These are phyloP conservation scores for Eutypa lata DNA, from an alignment of 2,329 filamentous ascomycete genomes.

Conservation along the genomic window DNA sequence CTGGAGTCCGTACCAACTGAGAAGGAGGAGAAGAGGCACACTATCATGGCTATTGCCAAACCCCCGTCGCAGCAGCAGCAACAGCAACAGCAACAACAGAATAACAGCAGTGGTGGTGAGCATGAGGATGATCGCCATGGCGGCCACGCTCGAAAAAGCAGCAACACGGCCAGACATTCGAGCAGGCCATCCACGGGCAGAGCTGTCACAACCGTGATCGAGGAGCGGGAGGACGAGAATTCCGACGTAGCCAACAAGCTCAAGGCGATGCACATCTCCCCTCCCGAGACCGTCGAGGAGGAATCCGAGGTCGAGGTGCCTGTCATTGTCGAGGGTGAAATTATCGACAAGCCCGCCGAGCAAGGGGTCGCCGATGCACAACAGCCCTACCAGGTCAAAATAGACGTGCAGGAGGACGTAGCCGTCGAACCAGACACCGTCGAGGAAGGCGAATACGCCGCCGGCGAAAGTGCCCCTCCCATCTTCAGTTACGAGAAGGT, in stretches of 20 bases:
- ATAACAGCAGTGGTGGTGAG: slow-evolving; percentile 28
- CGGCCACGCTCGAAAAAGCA: slow-evolving; percentile 46
- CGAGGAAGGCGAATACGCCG: slow-evolving; percentile 10
- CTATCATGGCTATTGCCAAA: slow-evolving; percentile 32
- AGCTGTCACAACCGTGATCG: slow-evolving; percentile 75
- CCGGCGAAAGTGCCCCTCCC: slow-evolving; percentile 15
- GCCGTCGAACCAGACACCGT: slow-evolving; percentile 14
- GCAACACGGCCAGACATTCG: slow-evolving; percentile 79
- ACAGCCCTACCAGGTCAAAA: slow-evolving; percentile 11
- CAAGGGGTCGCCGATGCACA: slow-evolving; percentile 10
- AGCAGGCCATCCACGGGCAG: slow-evolving; percentile 78
- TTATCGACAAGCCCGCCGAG: slow-evolving; percentile 24
- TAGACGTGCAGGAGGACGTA: slow-evolving; percentile 17
- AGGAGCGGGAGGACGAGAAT: slow-evolving; percentile 74
- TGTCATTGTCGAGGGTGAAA: slow-evolving; percentile 38
- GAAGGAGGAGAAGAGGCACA: slow-evolving; percentile 39
- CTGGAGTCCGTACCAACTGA: slow-evolving; percentile 51
- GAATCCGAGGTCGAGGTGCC: slow-evolving; percentile 35
- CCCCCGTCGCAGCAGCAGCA: slow-evolving; percentile 18
- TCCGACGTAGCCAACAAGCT: slow-evolving; percentile 45
- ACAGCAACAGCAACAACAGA: too few relatives aligned
- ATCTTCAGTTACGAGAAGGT: slow-evolving; percentile 19
- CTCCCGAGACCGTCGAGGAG: slow-evolving; percentile 58
- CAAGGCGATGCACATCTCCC: slow-evolving; percentile 44
- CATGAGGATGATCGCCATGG: slow-evolving; percentile 48